Base-by-base conservation (phyloP, 345 rosid genomes). In the Camelina neglecta region DNA sequence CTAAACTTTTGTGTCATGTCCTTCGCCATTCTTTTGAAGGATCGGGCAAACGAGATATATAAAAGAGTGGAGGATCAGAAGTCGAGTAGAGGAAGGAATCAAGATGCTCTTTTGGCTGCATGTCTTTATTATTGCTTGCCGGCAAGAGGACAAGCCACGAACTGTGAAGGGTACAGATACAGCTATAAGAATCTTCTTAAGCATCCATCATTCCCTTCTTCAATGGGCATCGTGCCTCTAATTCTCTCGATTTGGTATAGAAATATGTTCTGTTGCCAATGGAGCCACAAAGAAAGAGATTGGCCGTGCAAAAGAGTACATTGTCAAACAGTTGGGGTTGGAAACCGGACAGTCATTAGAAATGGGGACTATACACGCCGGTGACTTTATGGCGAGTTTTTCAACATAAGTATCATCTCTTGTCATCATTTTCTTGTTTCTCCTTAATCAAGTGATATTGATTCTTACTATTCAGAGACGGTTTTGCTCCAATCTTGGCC, bases 21-120 rank as follows among this genome's bases (percentile, higher is more conserved):
- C 4, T 75, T 62, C 2, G 50, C 33, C 74, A 64, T 63, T 78
- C 66, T 45, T 13, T 15, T 83, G 68, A 79, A 93, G 96, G 98
- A 91, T 69, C 93, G 96, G 49, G 98, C 98, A 12, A 93, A 91
- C 77, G 97, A 91, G 92, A 93, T 89, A 65, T 91, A 83, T 79
- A 93, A 93, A 84, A 89, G 85, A 83, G 97, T 91, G 63, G 97
- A 93, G 81, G 98, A 93, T 75, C 96, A 91, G 67, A 93, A 91
- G 82, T 93, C 98, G 61, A 93, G 96, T 57, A 91, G 97, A 86
- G 98, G 97, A 82, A 89, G 97, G 81, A 93, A 93, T 84, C 98
- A 93, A 82, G 98, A 93, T 55, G 98, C 98, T 9, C 80, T 93
- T 69, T 81, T 93, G 90, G 98, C 98, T 83, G 98, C 98, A 74